Base-by-base conservation (phyloP, 148 eudicot genomes). In the Arbutus unedo region DNA sequence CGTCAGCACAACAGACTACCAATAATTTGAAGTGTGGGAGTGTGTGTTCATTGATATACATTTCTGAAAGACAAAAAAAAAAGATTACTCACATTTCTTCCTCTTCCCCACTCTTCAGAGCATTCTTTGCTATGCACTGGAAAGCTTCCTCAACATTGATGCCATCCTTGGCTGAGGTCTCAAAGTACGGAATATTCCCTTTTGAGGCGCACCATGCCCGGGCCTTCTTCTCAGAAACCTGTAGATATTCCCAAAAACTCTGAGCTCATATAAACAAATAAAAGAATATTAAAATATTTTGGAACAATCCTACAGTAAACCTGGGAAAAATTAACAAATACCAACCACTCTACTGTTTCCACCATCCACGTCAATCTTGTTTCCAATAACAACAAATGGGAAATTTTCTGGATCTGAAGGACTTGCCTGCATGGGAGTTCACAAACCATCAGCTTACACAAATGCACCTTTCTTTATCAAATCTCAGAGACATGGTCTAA, bases 221-320 rank as follows among this genome's bases (percentile, higher is more conserved):
- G 41, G 98, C 98, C 89, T 95, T 95, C 81, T 95, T 95, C 92
- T 95, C 98, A 82, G 98, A 90, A 81, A 95, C 98, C 98, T 94
- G 86, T 25, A 83, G 59, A 67, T 13, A 66, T 66, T 31, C 43
- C 75, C 25, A 44, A 74, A 59, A 71, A 53, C 80, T 75, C 71
- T 7, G 51, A 38, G 31, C 53, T 18, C 4, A 18, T 67, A 79
- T 49, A 70, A 51, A 60, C 70, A 79, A 79, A 5, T 13, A 70
- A 49, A 23, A 23, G 51, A 45, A 78, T 47, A 51, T 45, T 49
- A 57, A 6, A 45, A 48, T 53, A 67, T 70, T 21, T 19, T 7
- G 38, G 60, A 62, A 56, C 11, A 51, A 25, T 64, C 16, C 44
- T 19, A 50, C 25, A 50, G 14, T 6, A 55, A 74, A 84, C 9